Conservation (phyloP, 768 basidiomycete species). For the Suillus ampliporus region DNA sequence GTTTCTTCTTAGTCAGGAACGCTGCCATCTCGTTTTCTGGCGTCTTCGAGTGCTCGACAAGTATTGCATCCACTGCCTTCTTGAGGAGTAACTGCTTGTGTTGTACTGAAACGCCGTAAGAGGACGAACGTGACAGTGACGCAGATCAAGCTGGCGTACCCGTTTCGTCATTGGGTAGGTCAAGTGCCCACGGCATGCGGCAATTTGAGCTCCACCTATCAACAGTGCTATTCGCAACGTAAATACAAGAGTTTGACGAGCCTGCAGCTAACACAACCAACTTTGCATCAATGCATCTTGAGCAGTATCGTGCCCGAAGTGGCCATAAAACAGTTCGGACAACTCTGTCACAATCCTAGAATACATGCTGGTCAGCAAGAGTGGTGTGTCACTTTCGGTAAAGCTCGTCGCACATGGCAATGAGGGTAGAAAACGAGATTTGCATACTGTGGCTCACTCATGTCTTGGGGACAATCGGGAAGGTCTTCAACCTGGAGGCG, state of each 20-base stretch:
- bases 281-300: background rate
- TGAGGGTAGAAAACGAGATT: conserved; percentile 44
- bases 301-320: conserved; percentile 6
- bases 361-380: background rate
- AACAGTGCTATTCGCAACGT: background rate
- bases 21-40: background rate
- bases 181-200: no score
- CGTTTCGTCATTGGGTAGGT: background rate
- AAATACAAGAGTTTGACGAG: background rate
- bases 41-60: background rate
- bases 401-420: conserved; percentile 3
- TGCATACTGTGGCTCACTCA: conserved; percentile 51
- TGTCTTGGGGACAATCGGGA: conserved; percentile 49
- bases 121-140: background rate
- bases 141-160: background rate
- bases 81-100: background rate
- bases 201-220: no score
- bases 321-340: conserved; percentile 7
- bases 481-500: conserved; percentile 42
- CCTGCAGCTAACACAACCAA: background rate
- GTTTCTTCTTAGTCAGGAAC: background rate
- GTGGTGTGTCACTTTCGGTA: background rate
- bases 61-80: background rate
- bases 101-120: background rate
- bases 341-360: conserved; percentile 3